These are phyloP conservation scores for Aspergillus piperis DNA, from an alignment of 2,329 filamentous ascomycete species.

Conservation along the genomic window DNA sequence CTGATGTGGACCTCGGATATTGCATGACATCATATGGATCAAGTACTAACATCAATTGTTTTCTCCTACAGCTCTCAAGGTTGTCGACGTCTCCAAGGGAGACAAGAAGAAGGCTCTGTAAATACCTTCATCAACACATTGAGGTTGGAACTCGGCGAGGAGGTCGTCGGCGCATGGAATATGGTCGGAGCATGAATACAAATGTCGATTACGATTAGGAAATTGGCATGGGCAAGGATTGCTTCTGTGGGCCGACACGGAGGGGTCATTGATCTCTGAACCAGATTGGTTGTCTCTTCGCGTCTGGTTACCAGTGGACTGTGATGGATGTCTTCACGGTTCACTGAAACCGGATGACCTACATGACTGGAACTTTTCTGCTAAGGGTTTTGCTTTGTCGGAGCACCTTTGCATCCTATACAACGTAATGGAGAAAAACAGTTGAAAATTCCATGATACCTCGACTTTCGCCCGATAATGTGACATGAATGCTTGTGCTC, in stretches of 20 bases:
- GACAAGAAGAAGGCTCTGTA: slow-evolving; percentile 50
- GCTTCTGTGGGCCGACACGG: slow-evolving; percentile 36
- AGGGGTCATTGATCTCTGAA: slow-evolving; percentile 19
- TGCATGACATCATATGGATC: neutral
- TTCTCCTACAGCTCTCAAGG: slow-evolving; percentile 43
- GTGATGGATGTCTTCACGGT: slow-evolving; percentile 20
- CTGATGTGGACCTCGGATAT: neutral
- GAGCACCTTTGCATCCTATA: slow-evolving; percentile 31
- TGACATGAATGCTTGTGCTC: neutral
- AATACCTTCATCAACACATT: slow-evolving; percentile 26
- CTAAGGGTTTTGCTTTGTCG: slow-evolving; percentile 30
- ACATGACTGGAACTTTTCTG: slow-evolving; percentile 30
- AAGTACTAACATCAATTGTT: slow-evolving; percentile 24
- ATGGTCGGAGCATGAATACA: slow-evolving; percentile 30
- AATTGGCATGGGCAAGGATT: slow-evolving; percentile 27
- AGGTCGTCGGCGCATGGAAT: slow-evolving; percentile 4
- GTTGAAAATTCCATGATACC: slow-evolving; percentile 36
- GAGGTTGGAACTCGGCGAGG: too few relatives aligned
- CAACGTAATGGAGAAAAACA: slow-evolving; percentile 42
- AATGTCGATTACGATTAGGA: slow-evolving; percentile 27
- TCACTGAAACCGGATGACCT: slow-evolving; percentile 32
- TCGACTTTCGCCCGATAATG: slow-evolving; percentile 6
- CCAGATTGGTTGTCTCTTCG: slow-evolving; percentile 28
- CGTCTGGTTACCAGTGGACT: slow-evolving; percentile 27
- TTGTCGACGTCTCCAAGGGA: slow-evolving; percentile 48